Evolutionary conservation across 345 rosid genomes (phyloP).

Genomic region (Hibiscus trionum): DNA sequence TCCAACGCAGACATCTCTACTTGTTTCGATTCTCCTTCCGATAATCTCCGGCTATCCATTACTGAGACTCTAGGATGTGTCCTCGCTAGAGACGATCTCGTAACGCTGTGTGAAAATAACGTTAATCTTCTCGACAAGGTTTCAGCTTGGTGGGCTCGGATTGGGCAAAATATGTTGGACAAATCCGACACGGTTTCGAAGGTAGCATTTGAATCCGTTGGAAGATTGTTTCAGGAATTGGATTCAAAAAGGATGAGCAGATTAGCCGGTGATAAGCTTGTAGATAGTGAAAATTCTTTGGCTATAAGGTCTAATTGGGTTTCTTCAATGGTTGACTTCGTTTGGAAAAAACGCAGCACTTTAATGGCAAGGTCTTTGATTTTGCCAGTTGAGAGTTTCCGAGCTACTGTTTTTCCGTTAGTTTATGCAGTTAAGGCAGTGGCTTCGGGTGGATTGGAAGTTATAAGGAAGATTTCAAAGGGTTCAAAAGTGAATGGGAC

Average conservation of each 20-base stretch:
- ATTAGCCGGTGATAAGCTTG: slow-evolving; percentile 92
- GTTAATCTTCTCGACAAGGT: slow-evolving; percentile 75
- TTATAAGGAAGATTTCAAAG: slow-evolving; percentile 68
- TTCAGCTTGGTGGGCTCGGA: slow-evolving; percentile 79
- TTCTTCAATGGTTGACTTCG: slow-evolving; percentile 69
- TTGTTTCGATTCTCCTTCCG: slow-evolving; percentile 73
- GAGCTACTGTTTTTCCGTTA: slow-evolving; percentile 80
- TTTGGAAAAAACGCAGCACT: slow-evolving; percentile 71
- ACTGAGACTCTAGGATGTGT: slow-evolving; percentile 89
- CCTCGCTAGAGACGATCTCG: slow-evolving; percentile 86
- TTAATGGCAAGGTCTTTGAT: slow-evolving; percentile 81
- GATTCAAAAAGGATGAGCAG: slow-evolving; percentile 89
- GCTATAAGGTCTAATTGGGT: slow-evolving; percentile 94
- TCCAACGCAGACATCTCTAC: slow-evolving; percentile 63
- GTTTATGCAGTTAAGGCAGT: slow-evolving; percentile 85
- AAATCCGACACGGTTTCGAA: slow-evolving; percentile 74
- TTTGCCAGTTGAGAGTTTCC: slow-evolving; percentile 77
- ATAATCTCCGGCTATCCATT: slow-evolving; percentile 68
- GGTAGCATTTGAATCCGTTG: slow-evolving; percentile 94
- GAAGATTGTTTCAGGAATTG: slow-evolving; percentile 84
- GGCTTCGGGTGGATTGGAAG: slow-evolving; percentile 77
- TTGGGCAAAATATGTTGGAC: slow-evolving; percentile 81
- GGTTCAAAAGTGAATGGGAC: slow-evolving; percentile 32
- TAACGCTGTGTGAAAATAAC: slow-evolving; percentile 81
- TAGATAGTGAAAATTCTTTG: slow-evolving; percentile 84